Percentiles rank a stretch among this genome's conserved stretches.
These are phyloP conservation scores for Mallotus nudiflorus DNA, from an alignment of 345 rosid genomes.

Conservation along the genomic window DNA sequence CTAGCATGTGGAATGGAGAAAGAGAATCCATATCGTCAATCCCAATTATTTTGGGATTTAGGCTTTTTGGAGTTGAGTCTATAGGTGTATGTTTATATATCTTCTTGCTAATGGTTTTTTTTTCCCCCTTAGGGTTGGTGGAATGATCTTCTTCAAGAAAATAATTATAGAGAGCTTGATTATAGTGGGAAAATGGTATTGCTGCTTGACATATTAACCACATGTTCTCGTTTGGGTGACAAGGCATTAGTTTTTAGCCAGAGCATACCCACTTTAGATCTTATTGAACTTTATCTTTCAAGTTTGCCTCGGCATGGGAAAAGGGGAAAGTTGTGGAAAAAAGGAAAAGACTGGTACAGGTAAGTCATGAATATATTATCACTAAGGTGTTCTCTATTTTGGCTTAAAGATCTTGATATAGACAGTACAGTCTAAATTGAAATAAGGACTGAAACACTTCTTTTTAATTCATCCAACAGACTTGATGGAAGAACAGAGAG, in stretches of 20 bases:
- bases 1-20: too few species aligned
- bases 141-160: conserved; percentile 82
- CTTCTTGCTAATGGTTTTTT: background rate
- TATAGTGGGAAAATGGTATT: conserved; percentile 98
- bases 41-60: too few species aligned
- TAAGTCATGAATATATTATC: conserved; percentile 40
- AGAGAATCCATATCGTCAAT: too few species aligned
- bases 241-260: conserved; percentile 97
- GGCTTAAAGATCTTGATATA: background rate
- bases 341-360: conserved; percentile 99
- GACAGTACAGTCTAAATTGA: conserved; percentile 1
- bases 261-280: conserved; percentile 97
- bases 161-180: conserved; percentile 63
- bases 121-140: conserved; percentile 76
- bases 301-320: conserved; percentile 69
- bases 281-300: conserved; percentile 90
- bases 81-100: too few species aligned
- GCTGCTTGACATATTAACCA: conserved; percentile 81
- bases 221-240: conserved; percentile 76
- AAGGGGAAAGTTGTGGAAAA: conserved; percentile 86
- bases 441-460: conserved; percentile 2
- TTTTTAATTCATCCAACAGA: conserved; percentile 43
- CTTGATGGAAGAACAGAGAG: conserved; percentile 98
- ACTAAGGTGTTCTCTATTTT: conserved; percentile 1
- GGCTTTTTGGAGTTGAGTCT: too few species aligned